Evolutionary conservation across 2,329 filamentous ascomycete species (phyloP).

Genomic region (Fusarium pilosicola): DNA sequence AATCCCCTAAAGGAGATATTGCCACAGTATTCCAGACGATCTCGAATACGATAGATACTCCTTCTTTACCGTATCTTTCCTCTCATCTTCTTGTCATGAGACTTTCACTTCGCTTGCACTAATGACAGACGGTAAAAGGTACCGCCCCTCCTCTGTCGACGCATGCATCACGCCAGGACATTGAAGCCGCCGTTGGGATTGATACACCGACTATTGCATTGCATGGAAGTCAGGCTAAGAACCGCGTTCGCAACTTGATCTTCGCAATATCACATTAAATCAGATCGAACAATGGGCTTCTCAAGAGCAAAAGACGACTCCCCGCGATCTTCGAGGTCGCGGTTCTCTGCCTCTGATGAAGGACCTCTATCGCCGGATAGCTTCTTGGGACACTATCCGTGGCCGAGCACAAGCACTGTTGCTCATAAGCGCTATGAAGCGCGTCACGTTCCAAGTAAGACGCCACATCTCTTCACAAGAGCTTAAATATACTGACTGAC

Average conservation of each 20-base stretch:
- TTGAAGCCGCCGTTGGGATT: background rate
- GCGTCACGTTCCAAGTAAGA: slow-evolving; percentile 13
- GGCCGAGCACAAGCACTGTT: slow-evolving; percentile 26
- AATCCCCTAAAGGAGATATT: background rate
- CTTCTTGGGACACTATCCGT: slow-evolving; percentile 29
- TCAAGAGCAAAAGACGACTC: slow-evolving; percentile 8
- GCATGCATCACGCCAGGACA: slow-evolving; percentile 26
- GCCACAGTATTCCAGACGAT: background rate
- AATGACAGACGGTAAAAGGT: slow-evolving; percentile 15
- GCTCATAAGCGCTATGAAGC: slow-evolving; percentile 21
- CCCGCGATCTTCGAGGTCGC: slow-evolving; percentile 25
- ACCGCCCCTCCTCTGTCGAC: slow-evolving; percentile 18
- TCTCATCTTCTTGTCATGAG: slow-evolving; percentile 10
- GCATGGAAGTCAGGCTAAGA: background rate
- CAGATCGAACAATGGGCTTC: slow-evolving; percentile 6
- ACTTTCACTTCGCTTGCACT: slow-evolving; percentile 15
- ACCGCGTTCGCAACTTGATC: background rate
- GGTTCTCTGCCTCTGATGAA: slow-evolving; percentile 18
- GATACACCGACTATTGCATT: slow-evolving; percentile 28
- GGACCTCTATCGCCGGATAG: slow-evolving; percentile 22
- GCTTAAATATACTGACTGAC: slow-evolving; percentile 5
- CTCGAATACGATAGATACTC: slow-evolving; percentile 11
- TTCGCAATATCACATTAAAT: slow-evolving; percentile 2
- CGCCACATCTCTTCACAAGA: background rate
- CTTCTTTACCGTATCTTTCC: background rate